These are phyloP conservation scores for Priceomyces fermenticarens DNA, from an alignment of 805 yeast genomes.

Conservation along the genomic window DNA sequence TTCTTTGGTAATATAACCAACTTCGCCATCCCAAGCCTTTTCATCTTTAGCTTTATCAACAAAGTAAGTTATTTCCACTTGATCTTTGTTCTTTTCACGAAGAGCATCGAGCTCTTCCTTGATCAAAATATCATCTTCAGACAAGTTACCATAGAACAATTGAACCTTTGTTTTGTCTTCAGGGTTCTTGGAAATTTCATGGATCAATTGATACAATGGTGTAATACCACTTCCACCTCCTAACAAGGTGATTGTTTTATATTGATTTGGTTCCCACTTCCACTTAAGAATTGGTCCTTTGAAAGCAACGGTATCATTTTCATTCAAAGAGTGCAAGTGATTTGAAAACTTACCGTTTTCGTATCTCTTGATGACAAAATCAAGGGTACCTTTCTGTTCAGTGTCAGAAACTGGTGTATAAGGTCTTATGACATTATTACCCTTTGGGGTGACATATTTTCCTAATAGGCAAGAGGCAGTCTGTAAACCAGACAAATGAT, in stretches of 20 bases:
- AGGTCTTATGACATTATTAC: conserved; percentile 82
- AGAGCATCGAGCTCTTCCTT: conserved; percentile 72
- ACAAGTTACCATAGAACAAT: conserved; percentile 75
- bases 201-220: conserved; percentile 86
- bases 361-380: conserved; percentile 81
- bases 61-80: conserved; percentile 74
- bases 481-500: conserved; percentile 69
- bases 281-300: conserved; percentile 94
- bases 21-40: conserved; percentile 47
- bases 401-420: conserved; percentile 82
- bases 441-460: conserved; percentile 80
- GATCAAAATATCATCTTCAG: conserved; percentile 77
- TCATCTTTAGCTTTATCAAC: conserved; percentile 59
- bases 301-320: conserved; percentile 79
- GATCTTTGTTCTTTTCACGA: conserved; percentile 68
- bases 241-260: conserved; percentile 71
- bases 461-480: conserved; percentile 79
- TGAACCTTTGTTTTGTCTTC: conserved; percentile 85
- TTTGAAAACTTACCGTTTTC: conserved; percentile 79
- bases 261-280: conserved; percentile 86
- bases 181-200: conserved; percentile 74
- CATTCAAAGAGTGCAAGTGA: conserved; percentile 68
- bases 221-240: conserved; percentile 99
- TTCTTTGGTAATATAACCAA: conserved; percentile 79
- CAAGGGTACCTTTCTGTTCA: conserved; percentile 68